These are phyloP conservation scores for Solanum arcanum DNA, from an alignment of 257 asterid genomes.

Conservation along the genomic window DNA sequence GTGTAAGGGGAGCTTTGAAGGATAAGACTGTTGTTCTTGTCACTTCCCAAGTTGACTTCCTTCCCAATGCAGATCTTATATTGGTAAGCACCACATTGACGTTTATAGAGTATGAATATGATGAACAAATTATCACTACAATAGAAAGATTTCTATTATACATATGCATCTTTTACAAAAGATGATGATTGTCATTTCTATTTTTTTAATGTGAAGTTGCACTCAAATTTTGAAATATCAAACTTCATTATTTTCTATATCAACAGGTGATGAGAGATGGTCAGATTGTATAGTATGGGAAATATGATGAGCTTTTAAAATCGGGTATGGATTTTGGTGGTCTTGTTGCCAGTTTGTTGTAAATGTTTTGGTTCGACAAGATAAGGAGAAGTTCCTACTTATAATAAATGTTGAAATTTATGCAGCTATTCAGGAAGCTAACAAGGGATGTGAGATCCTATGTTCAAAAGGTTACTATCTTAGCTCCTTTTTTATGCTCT, in stretches of 20 bases:
- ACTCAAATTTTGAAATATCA: not conserved
- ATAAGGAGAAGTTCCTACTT: not conserved
- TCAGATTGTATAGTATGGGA: conserved; percentile 56
- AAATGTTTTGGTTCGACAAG: not conserved
- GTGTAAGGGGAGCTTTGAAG: conserved; percentile 45
- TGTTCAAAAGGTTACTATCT: conserved; percentile 72
- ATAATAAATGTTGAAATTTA: not conserved
- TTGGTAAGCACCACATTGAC: conserved; percentile 20
- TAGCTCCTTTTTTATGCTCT: not conserved
- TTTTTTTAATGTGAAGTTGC: not conserved
- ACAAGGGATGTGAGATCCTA: conserved; percentile 89
- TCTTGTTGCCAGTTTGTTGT: not conserved
- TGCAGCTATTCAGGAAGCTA: conserved; percentile 90
- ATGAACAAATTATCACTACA: not conserved
- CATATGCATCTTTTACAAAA: not conserved
- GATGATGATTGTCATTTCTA: not conserved
- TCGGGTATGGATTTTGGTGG: not conserved
- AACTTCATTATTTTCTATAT: not conserved
- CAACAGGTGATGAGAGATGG: conserved; percentile 63
- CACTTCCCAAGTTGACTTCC: conserved; percentile 71
- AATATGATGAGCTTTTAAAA: conserved; percentile 29
- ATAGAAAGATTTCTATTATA: not conserved
- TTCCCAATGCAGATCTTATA: conserved; percentile 56
- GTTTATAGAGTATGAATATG: not conserved
- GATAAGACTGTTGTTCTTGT: conserved; percentile 55